Base-by-base conservation (phyloP, 1,284 basidiomycete species). In the Ganoderma sp. region DNA sequence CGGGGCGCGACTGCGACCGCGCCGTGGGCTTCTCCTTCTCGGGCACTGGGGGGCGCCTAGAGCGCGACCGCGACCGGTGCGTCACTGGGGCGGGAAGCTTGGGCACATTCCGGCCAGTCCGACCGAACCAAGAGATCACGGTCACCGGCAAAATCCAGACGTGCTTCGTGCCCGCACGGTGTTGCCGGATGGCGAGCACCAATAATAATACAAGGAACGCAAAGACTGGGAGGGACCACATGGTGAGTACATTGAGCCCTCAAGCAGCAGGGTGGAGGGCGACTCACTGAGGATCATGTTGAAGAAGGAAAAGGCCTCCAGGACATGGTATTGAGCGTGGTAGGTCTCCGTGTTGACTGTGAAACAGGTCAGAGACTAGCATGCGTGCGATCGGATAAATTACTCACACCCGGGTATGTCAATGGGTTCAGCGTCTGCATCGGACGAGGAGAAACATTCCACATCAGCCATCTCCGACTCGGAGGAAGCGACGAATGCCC, bases 251-350 rank as follows among this genome's bases (percentile, higher is more conserved):
- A 39, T 58, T 70, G 71, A 70, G 61, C 69, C 41, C 9, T 70
- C 54, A 57, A 57, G 59, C 57, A 58, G 45, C 68, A 71, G 54
- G 48, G 39, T 10, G 61, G 34, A 66, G 41, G 54, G 57, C 60
- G 22, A 81, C 89, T 71, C 77, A 90, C 91, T 81, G 15, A 94
- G 83, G 64, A 85, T 84, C 66, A 89, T 87, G 75, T 93, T 94
- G 78, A 94, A 87, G 67, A 94, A 80, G 15, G 92, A 87, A 79
- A 93, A 94, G 22, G 88, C 87, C 79, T 89, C 90, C 63, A 93
- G 81, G 34, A 93, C 92, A 48, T 88, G 86, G 77, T 93, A 94
- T 82, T 94, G 93, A 32, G 92, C 91, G 72, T 92, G 92, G 77
- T 90, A 94, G 77, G 83, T 90, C 81, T 81, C 91, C 79, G 82